Evolutionary conservation across 129 eudicot genomes (phyloP), one percentile per base, ranked within the genome.

Genomic region (Logfia minima): DNA sequence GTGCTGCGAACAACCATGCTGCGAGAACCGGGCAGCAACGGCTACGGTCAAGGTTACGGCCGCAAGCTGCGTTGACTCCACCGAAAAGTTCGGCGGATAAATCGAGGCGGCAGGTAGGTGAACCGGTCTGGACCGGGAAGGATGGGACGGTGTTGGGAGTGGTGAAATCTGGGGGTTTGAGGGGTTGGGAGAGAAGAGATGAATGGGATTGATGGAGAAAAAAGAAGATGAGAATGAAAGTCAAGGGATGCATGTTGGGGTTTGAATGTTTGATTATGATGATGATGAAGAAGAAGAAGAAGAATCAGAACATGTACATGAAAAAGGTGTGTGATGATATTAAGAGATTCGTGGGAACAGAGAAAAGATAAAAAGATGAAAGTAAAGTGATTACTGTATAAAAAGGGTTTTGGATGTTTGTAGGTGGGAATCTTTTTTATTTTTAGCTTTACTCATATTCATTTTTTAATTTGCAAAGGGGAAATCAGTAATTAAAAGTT

Each of bases 21-120:
- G 97, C 98, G 14, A 93, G 92, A 0, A 93, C 98, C 0, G 98
- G 98, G 65, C 98, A 93, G 83, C 98, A 93, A 0, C 98, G 90
- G 65, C 92, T 89, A 70, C 98, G 85, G 80, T 93, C 98, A 29
- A 93, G 96, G 70, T 65, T 89, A 14, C 41, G 83, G 39, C 91
- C 91, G 65, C 98, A 93, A 0, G 98, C 97, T 1, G 94, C 96
- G 72, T 84, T 82, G 3, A 93, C 93, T 14, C 97, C 97, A 22
- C 98, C 98, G 81, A 93, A 93, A 43, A 93, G 88, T 83, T 93
- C 98, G 5, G 74, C 88, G 8, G 98, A 93, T 13, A 93, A 71
- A 73, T 93, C 98, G 29, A 93, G 90, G 9, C 75, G 88, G 83
- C 97, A 91, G 45, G 90, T n/a, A 6, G 79, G 87, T n/a, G 90